Base-by-base conservation (phyloP, 2,329 filamentous ascomycete species). In the Amphichorda felina region DNA sequence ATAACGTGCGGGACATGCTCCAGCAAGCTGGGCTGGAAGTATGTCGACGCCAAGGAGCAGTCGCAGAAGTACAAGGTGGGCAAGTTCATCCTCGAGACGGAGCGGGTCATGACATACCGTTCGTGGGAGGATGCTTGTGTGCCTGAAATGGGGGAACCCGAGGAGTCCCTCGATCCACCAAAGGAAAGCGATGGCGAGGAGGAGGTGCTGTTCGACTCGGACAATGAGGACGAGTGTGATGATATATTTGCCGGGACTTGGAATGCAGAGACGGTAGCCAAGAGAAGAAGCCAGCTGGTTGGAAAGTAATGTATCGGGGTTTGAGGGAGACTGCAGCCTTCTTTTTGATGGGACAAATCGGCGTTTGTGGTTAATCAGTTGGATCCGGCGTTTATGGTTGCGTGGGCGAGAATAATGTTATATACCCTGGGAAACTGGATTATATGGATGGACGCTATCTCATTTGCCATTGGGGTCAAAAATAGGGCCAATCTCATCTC, bases 21-120 rank as follows among this genome's bases (percentile, higher is more conserved):
- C 18, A 60, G 58, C 35, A 71, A 71, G 45, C 49, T 82, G 8
- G 77, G 77, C 14, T 82, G 77, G 77, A 80, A 80, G 53, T 82
- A 82, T 46, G 63, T 80, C 30, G 71, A 77, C 49, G 75, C 76
- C 2, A 66, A 64, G 40, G 71, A 79, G 44, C 47, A 59, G 37
- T 55, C 61, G 32, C 77, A 81, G 51, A 67, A 64, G 49, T 82
- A 82, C 61, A 82, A 82, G 54, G 63, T 80, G 34, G 75, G 75
- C 44, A 81, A 80, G 52, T 81, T 72, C 49, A 80, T 81, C 21
- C 52, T 82, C 27, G 77, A 82, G 57, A 72, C 68, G 27, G 66
- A 70, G 50, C 59, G 72, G 36, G 68, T 78, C 13, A 61, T 70
- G 17, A 59, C 64, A 10, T 60, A 63, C 31, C 61, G 64, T 24